A percentile compares a stretch with the other conserved stretches of the same genome.
Evolutionary conservation across 2,329 filamentous ascomycete genomes (phyloP).

Genomic region (Cladophialophora chaetospira): DNA sequence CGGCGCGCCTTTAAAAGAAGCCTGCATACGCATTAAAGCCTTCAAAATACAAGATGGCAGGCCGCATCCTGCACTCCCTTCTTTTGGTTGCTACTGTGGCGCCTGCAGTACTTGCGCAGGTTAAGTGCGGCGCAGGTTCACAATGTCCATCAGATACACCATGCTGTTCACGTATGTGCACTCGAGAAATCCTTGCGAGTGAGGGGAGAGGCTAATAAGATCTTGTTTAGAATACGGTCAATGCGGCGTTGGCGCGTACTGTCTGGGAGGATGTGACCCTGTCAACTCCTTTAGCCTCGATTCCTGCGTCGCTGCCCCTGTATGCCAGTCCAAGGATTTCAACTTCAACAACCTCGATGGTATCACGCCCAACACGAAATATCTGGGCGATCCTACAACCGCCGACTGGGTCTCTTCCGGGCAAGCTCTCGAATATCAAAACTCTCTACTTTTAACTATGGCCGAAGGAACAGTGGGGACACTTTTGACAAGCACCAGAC

Average conservation of each 20-base stretch:
- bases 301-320: constrained; percentile 80
- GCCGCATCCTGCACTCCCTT: constrained; percentile 20
- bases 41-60: constrained; percentile 17
- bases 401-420: constrained; percentile 90
- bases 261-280: constrained; percentile 92
- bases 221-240: constrained; percentile 74
- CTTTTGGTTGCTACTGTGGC: constrained; percentile 24
- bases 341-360: constrained; percentile 71
- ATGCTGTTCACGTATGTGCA: constrained; percentile 74
- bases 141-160: constrained; percentile 72
- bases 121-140: constrained; percentile 47
- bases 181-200: neutral
- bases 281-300: constrained; percentile 79
- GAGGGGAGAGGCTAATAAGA: neutral
- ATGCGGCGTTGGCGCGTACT: constrained; percentile 92
- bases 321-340: constrained; percentile 75
- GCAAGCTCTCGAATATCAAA: constrained; percentile 65
- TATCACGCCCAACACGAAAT: constrained; percentile 72
- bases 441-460: constrained; percentile 84
- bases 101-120: constrained; percentile 36
- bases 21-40: constrained; percentile 20
- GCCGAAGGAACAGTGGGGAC: constrained; percentile 81
- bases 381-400: constrained; percentile 78
- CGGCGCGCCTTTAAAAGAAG: constrained; percentile 21
- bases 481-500: constrained; percentile 77